Evolutionary conservation across 805 yeast genomes (phyloP).

Genomic region (Cyberlindnera euphorbiae): DNA sequence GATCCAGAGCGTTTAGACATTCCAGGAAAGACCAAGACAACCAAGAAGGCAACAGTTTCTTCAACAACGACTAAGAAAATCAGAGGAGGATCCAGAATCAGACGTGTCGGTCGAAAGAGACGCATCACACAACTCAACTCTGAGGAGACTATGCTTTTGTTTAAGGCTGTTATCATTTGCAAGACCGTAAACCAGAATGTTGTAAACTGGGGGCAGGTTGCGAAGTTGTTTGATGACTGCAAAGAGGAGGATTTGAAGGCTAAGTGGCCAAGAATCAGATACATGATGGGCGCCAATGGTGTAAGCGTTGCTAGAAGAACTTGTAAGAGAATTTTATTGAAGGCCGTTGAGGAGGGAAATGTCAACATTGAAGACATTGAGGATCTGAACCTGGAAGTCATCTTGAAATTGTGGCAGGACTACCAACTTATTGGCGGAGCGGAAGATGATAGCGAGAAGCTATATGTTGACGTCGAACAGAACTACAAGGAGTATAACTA

Average conservation of each 20-base stretch:
- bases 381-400: conserved; percentile 43
- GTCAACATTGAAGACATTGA: conserved; percentile 47
- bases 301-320: conserved; percentile 46
- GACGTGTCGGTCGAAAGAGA: conserved; percentile 16
- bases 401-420: conserved; percentile 64
- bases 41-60: no score
- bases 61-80: not conserved
- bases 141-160: conserved; percentile 30
- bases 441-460: conserved; percentile 18
- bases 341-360: conserved; percentile 51
- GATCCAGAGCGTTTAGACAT: not conserved
- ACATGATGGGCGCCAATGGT: conserved; percentile 55
- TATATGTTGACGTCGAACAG: conserved; percentile 37
- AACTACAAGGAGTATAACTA: conserved; percentile 45
- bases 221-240: conserved; percentile 38
- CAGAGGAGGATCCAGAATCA: not conserved
- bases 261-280: conserved; percentile 68
- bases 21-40: no score
- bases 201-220: conserved; percentile 63
- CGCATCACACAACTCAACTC: conserved; percentile 15
- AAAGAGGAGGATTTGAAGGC: conserved; percentile 44
- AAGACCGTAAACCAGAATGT: conserved; percentile 52
- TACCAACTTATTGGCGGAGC: conserved; percentile 29
- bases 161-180: conserved; percentile 62
- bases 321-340: conserved; percentile 64